A percentile compares a stretch with the other conserved stretches of the same genome.
These are phyloP conservation scores for Fusarium albidum DNA, from an alignment of 2,329 filamentous ascomycete genomes.

Conservation along the genomic window DNA sequence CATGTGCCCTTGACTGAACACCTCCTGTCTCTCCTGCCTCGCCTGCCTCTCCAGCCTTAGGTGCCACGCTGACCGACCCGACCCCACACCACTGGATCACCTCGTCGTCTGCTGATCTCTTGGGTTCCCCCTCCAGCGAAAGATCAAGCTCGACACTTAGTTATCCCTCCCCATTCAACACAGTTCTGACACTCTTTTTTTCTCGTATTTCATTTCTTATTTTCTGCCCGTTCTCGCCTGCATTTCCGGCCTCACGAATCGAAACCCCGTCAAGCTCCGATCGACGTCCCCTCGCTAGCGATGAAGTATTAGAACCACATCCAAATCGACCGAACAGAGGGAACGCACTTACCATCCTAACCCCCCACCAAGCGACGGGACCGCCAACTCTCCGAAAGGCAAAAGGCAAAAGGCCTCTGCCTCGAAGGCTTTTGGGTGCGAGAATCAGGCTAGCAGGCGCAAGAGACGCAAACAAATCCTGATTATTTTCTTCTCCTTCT, in stretches of 20 bases:
- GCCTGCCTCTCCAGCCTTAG: conserved; percentile 13
- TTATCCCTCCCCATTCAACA: conserved; percentile 20
- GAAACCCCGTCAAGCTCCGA: conserved; percentile 5
- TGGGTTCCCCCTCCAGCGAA: conserved; percentile 22
- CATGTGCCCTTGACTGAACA: conserved; percentile 37
- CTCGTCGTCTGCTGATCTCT: conserved; percentile 39
- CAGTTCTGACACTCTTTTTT: conserved; percentile 21
- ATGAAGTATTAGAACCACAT: conserved; percentile 35
- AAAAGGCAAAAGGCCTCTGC: conserved; percentile 9
- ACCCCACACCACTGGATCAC: conserved; percentile 34
- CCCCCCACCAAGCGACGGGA: conserved; percentile 25
- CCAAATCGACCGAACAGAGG: conserved; percentile 27
- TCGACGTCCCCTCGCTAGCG: conserved; percentile 23
- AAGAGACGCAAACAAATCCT: not conserved
- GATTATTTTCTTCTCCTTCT: not conserved
- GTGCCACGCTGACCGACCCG: conserved; percentile 35
- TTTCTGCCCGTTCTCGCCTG: conserved; percentile 1
- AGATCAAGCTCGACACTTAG: conserved; percentile 19
- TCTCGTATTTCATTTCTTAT: conserved; percentile 8
- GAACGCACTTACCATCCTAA: conserved; percentile 23
- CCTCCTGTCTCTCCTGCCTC: conserved; percentile 13
- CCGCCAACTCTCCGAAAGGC: conserved; percentile 5
- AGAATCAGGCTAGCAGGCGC: not conserved
- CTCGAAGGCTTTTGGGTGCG: not conserved
- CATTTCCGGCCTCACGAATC: not conserved